phyloP scores from a whole-genome alignment of 352 stramenopile species.

The Pythium monospermum region DNA sequence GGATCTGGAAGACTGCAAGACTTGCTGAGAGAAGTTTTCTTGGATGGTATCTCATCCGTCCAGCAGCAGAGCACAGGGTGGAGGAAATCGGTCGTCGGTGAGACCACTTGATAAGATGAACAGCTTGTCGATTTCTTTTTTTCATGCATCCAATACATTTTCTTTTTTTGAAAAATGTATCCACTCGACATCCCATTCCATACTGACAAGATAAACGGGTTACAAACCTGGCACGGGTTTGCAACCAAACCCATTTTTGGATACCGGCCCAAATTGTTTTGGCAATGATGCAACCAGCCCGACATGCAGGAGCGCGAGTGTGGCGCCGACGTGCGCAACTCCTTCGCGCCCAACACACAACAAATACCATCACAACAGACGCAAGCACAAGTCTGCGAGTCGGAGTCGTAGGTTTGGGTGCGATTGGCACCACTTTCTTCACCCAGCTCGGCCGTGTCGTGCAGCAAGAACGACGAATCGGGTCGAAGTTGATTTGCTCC shows the following conservation, averaged over 20 bases:
- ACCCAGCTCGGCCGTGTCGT: constrained; percentile 35
- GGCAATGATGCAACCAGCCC: no score
- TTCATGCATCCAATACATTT: no score
- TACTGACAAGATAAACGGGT: no score
- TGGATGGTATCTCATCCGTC: not conserved
- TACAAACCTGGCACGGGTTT: no score
- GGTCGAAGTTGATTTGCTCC: constrained; percentile 1
- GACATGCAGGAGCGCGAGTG: not conserved
- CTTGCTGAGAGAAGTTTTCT: not conserved
- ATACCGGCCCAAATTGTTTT: no score
- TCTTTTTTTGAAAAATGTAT: no score
- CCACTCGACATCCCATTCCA: no score
- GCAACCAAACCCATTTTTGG: no score
- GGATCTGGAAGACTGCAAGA: not conserved
- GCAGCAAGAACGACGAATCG: not conserved
- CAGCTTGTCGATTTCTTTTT: no score
- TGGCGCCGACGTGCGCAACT: not conserved
- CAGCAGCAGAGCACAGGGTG: no score
- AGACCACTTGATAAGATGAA: no score
- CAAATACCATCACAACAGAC: not conserved
- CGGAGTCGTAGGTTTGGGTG: constrained; percentile 60
- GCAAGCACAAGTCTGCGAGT: constrained; percentile 24
- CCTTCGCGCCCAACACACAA: not conserved
- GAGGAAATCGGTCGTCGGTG: no score
- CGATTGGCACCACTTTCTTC: constrained; percentile 76